Percentiles rank a stretch among this genome's conserved stretches.
Conservation (phyloP, 2,329 filamentous ascomycete genomes). For the Stromatinia cepivora region DNA sequence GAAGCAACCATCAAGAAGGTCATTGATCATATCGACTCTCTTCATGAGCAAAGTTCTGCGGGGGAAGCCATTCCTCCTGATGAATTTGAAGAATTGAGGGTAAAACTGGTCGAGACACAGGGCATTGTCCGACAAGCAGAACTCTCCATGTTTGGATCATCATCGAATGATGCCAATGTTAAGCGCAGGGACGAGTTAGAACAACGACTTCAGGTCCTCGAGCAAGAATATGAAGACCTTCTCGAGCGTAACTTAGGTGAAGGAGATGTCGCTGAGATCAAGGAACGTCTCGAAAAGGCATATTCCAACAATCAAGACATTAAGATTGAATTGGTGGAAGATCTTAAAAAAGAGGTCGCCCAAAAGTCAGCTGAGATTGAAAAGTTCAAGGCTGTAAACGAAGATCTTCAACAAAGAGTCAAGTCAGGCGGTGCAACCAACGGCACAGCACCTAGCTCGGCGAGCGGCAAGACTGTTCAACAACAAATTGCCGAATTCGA, state of each 20-base stretch:
- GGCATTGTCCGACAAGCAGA: conserved; percentile 92
- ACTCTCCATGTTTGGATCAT: conserved; percentile 73
- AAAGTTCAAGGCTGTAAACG: conserved; percentile 76
- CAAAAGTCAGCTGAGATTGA: conserved; percentile 80
- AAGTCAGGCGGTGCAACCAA: conserved; percentile 65
- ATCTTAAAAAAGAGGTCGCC: conserved; percentile 72
- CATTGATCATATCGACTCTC: conserved; percentile 77
- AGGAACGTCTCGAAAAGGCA: conserved; percentile 72
- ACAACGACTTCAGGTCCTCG: conserved; percentile 68
- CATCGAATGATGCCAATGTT: conserved; percentile 62
- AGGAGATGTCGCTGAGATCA: conserved; percentile 80
- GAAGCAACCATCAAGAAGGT: conserved; percentile 81
- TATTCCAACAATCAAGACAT: conserved; percentile 74
- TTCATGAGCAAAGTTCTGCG: conserved; percentile 73
- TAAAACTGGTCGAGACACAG: conserved; percentile 83
- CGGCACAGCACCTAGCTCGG: conserved; percentile 54
- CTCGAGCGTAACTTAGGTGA: conserved; percentile 77
- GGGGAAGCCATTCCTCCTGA: conserved; percentile 82
- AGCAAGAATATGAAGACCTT: conserved; percentile 81
- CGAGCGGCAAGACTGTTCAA: conserved; percentile 87
- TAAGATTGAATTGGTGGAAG: conserved; percentile 71
- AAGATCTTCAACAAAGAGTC: conserved; percentile 73
- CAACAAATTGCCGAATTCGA: conserved; percentile 99
- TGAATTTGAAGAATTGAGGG: conserved; percentile 73
- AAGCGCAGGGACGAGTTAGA: conserved; percentile 76